A percentile compares a stretch with the other conserved stretches of the same genome.
Conservation (phyloP, 257 asterid genomes). For the Ilex asprella region DNA sequence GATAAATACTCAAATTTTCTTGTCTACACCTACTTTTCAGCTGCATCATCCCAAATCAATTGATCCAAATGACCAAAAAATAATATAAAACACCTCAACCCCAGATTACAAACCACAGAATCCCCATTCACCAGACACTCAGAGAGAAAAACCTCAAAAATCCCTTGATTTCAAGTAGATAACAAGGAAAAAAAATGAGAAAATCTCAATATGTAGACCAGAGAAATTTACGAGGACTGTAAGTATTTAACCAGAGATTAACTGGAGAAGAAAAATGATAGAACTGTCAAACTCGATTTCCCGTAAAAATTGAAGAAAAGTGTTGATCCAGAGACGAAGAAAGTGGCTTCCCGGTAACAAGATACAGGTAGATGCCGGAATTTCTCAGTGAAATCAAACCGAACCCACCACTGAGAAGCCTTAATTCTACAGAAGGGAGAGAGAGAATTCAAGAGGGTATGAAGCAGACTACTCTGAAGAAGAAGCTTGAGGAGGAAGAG, state of each 20-base stretch:
- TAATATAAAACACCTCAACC: background rate
- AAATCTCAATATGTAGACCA: no score
- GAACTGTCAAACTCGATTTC: constrained; percentile 5
- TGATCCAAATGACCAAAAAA: no score
- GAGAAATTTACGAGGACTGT: no score
- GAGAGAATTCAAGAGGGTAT: background rate
- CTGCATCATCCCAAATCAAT: no score
- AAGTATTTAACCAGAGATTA: background rate
- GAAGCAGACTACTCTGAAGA: background rate
- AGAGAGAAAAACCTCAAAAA: no score
- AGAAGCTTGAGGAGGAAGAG: background rate
- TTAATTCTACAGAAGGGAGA: background rate
- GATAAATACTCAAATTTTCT: background rate
- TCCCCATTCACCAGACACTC: no score
- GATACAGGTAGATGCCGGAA: no score
- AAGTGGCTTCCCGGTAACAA: background rate
- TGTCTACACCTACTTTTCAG: background rate
- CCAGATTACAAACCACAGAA: no score
- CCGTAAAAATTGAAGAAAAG: constrained; percentile 14
- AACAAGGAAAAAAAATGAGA: no score
- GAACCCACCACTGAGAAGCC: no score
- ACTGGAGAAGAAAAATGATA: background rate
- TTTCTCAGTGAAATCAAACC: background rate
- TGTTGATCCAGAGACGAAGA: background rate
- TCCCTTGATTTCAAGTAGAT: no score